Base-by-base conservation (phyloP, 768 basidiomycete genomes). In the Psilocybe cyanescens region DNA sequence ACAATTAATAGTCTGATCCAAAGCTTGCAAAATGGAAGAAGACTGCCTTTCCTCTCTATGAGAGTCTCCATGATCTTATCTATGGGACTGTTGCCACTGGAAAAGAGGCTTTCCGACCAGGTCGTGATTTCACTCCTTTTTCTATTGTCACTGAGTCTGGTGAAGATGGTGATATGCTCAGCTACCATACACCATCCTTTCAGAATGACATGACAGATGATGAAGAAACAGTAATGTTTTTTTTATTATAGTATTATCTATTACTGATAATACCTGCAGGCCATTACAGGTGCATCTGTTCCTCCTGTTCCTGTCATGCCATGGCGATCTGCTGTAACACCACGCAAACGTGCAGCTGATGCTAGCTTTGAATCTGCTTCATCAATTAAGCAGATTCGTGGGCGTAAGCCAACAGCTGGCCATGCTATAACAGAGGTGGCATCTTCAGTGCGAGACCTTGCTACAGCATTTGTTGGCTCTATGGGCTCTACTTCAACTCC, bases 31-130 rank as follows among this genome's bases (percentile, higher is more conserved):
- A 66, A 35, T 76, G 73, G 75, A 17, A 58, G 24, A 68, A 45
- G 24, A 67, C 56, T 1, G 8, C 67, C 4, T 74, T 74, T 53
- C 68, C 68, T 1, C 57, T 68, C 3, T 74, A 65, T 50, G 57
- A 59, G 35, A 30, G 31, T 1, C 60, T 68, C 39, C 48, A 63
- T 49, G 24, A 50, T 9, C 64, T 68, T 44, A 37, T 65, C 16
- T 8, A 41, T 19, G 64, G 64, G 2, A 65, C 58, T 3, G 39
- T 65, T 56, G 64, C 64, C 1, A 62, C 58, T 3, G 64, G 64
- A 1, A 45, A 55, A 3, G 24, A 12, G 12, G 54, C 56, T 4
- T 65, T 62, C 45, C 49, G 14, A 35, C 58, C 64, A 35, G 64
- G 64, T 5, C 48, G n/a, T 30, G 52, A 63, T 29, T 57, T 41